Conservation (phyloP, 306 rosid genomes). For the Casuarina cunninghamiana region DNA sequence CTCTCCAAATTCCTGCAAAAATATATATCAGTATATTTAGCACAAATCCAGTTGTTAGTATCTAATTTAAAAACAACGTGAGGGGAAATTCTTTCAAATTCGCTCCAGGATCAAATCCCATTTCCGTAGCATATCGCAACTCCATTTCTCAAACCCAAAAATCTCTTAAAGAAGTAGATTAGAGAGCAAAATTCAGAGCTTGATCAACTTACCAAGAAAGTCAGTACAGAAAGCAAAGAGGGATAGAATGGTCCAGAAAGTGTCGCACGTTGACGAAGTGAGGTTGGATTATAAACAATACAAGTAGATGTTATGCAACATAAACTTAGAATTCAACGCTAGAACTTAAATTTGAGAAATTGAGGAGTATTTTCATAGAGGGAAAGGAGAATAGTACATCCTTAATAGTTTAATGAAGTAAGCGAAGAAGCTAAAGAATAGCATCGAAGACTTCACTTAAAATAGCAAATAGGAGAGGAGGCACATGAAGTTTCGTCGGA, state of each 20-base stretch:
- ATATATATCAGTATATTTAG: constrained; percentile 15
- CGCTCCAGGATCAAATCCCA: neutral
- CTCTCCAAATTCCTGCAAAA: constrained; percentile 74
- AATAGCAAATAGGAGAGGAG: no score
- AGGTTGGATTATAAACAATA: no score
- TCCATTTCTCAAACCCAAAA: constrained; percentile 10
- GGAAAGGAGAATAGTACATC: no score
- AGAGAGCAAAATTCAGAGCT: constrained; percentile 46
- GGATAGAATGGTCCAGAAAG: neutral
- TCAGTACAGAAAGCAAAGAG: neutral
- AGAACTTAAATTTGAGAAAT: no score
- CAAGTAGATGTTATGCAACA: no score
- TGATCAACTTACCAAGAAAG: constrained; percentile 21
- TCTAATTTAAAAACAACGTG: constrained; percentile 21
- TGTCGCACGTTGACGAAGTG: neutral
- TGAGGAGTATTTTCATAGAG: no score
- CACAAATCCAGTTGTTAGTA: neutral
- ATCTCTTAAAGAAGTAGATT: constrained; percentile 14
- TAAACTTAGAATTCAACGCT: no score
- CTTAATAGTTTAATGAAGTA: no score
- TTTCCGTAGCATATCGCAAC: neutral
- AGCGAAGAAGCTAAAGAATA: no score
- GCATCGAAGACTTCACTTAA: no score
- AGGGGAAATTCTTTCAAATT: constrained; percentile 1
- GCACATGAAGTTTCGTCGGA: no score